phyloP scores from a whole-genome alignment of 331 rosid genomes.

The Quercus lobata region DNA sequence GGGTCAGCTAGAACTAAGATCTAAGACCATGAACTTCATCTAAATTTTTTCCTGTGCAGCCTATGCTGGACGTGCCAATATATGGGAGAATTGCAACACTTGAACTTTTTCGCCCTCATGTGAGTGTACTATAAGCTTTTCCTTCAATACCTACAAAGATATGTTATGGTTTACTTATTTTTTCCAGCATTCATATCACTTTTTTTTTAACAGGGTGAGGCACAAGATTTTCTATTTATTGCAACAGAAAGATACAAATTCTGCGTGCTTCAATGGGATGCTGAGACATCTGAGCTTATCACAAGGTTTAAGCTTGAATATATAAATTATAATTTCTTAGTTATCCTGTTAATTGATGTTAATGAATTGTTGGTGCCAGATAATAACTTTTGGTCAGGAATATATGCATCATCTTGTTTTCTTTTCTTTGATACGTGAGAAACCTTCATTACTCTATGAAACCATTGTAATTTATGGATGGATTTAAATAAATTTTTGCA shows the following conservation, averaged over 20 bases:
- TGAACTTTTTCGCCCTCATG: slow-evolving; percentile 95
- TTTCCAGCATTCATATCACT: not conserved
- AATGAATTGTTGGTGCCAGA: not conserved
- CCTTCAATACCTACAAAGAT: not conserved
- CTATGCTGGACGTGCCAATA: slow-evolving; percentile 88
- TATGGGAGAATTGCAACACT: slow-evolving; percentile 97
- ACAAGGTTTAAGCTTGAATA: slow-evolving; percentile 55
- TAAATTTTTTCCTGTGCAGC: slow-evolving; percentile 40
- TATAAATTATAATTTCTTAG: not conserved
- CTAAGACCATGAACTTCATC: not conserved
- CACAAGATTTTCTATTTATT: slow-evolving; percentile 87
- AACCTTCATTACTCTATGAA: not conserved
- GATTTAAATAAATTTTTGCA: not conserved
- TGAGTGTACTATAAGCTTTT: slow-evolving; percentile 25
- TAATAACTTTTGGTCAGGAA: not conserved
- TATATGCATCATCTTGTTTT: not conserved
- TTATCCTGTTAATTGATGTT: not conserved
- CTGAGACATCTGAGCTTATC: slow-evolving; percentile 74
- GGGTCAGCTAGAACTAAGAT: not conserved
- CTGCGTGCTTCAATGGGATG: slow-evolving; percentile 98
- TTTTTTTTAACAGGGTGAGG: slow-evolving; percentile 64
- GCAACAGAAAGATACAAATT: slow-evolving; percentile 98
- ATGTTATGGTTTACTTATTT: not conserved
- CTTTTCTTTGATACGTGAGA: not conserved
- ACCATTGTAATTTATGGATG: not conserved